Evolutionary conservation across 2,329 filamentous ascomycete genomes (phyloP), one percentile per base, ranked within the genome.

Genomic region (Colletotrichum godetiae): DNA sequence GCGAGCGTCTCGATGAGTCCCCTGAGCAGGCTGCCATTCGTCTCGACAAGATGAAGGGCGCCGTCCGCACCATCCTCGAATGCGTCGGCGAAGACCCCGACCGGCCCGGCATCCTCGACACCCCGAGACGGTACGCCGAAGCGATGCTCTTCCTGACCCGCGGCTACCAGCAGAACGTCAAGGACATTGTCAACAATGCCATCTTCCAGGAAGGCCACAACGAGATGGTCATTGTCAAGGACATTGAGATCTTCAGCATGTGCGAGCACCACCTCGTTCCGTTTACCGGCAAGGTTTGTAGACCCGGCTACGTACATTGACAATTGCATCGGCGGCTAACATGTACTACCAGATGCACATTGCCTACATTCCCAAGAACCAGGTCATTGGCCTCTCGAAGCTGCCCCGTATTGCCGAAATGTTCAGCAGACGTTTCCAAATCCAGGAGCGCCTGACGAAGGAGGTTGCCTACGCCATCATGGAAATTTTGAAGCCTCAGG

Each of bases 181-280:
- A 92, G 74, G 94, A 97, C 80, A 93, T 98, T 76, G 94, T 98
- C 75, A 98, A 98, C 82, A 90, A 92, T 68, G 97, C 97, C 22
- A 94, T 98, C 67, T 99, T 99, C 84, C 93, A 98, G 79, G 97
- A 98, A 82, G 95, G 96, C 75, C 96, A 98, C 80, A 97, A 98
- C 79, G 97, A 99, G 84, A 90, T 99, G 85, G 95, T 99, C 35
- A 98, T 98, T 79, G 95, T 99, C 72, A 98, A 97, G 85, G 95
- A 98, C 80, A 98, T 99, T 79, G 95, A 98, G 81, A 91, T 98
- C 13, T 97, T 95, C 83, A 96, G 93, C 76, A 87, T 98, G 56
- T 99, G 97, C 86, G 97, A 99, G 86, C 97, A 99, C 82, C 97
- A 99, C 81, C 89, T 99, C 81, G 96, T 99, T 8, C 97, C 97